These are phyloP conservation scores for Dillenia turbinata DNA, from an alignment of 164 flowering plant species.

Conservation along the genomic window DNA sequence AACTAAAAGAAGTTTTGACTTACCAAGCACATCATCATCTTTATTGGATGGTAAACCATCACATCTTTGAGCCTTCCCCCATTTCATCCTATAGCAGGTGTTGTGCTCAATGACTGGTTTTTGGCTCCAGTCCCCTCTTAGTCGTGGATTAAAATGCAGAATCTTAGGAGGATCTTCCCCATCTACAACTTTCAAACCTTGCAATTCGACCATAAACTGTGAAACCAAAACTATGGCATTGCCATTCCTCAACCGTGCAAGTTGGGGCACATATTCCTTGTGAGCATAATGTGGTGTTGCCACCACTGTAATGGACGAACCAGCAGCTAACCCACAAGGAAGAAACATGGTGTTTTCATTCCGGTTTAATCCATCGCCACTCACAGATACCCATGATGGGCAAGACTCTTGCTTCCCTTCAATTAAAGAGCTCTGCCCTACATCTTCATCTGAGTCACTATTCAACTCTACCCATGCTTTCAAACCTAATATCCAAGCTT, in stretches of 20 bases:
- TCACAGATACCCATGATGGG: slow-evolving; percentile 62
- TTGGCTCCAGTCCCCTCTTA: slow-evolving; percentile 83
- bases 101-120: slow-evolving; percentile 90
- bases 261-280: slow-evolving; percentile 61
- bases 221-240: slow-evolving; percentile 57
- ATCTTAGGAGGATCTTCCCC: slow-evolving; percentile 97
- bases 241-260: slow-evolving; percentile 36
- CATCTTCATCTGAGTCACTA: slow-evolving; percentile 30
- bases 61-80: slow-evolving; percentile 93
- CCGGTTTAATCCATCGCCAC: slow-evolving; percentile 46
- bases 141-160: slow-evolving; percentile 85
- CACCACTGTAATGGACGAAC: slow-evolving; percentile 83
- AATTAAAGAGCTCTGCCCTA: slow-evolving; percentile 23
- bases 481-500: slow-evolving; percentile 81
- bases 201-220: slow-evolving; percentile 88
- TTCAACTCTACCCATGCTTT: slow-evolving; percentile 81
- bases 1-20: slow-evolving; percentile 13
- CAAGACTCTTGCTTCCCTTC: slow-evolving; percentile 69
- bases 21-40: slow-evolving; percentile 78
- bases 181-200: slow-evolving; percentile 81
- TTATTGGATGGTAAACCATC: slow-evolving; percentile 67
- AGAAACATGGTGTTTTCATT: slow-evolving; percentile 61
- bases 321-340: slow-evolving; percentile 94
- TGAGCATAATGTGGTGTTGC: slow-evolving; percentile 85
- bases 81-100: slow-evolving; percentile 94